Conservation (phyloP, 2,329 filamentous ascomycete genomes). For the Alternaria sp. region DNA sequence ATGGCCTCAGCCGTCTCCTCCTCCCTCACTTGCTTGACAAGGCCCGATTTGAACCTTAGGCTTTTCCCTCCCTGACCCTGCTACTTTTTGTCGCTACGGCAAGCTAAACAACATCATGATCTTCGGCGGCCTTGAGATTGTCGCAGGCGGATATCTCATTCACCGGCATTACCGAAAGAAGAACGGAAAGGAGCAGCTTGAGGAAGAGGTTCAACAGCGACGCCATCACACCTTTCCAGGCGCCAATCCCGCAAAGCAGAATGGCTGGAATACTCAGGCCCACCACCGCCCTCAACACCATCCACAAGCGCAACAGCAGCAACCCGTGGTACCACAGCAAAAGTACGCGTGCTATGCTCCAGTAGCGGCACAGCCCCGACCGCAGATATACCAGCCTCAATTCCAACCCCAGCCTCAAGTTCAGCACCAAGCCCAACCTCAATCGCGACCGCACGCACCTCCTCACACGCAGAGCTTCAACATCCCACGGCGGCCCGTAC, state of each 20-base stretch:
- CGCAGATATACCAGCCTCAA: conserved; percentile 7
- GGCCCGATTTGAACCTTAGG: not conserved
- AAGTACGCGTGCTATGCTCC: conserved; percentile 37
- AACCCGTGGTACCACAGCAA: conserved; percentile 21
- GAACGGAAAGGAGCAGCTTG: conserved; percentile 36
- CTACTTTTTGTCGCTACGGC: not conserved
- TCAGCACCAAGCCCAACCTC: conserved; percentile 15
- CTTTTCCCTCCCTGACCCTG: not conserved
- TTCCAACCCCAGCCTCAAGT: conserved; percentile 13
- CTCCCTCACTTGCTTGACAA: not conserved
- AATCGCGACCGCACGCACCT: conserved; percentile 21
- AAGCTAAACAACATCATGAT: conserved; percentile 39
- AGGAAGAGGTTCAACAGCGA: conserved; percentile 32
- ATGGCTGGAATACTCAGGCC: conserved; percentile 12
- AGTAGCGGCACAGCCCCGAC: conserved; percentile 5
- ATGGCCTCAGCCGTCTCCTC: conserved; percentile 26
- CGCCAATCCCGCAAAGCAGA: conserved; percentile 26
- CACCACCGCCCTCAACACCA: conserved; percentile 22
- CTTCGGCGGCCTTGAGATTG: conserved; percentile 47
- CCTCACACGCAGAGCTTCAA: conserved; percentile 32
- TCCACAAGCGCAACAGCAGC: conserved; percentile 2
- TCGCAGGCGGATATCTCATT: conserved; percentile 43
- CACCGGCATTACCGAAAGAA: conserved; percentile 46
- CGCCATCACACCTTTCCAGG: conserved; percentile 40
- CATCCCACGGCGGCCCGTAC: conserved; percentile 37